These are phyloP conservation scores for Ilyonectria mors-panacis DNA, from an alignment of 2,329 filamentous ascomycete genomes.

Conservation along the genomic window DNA sequence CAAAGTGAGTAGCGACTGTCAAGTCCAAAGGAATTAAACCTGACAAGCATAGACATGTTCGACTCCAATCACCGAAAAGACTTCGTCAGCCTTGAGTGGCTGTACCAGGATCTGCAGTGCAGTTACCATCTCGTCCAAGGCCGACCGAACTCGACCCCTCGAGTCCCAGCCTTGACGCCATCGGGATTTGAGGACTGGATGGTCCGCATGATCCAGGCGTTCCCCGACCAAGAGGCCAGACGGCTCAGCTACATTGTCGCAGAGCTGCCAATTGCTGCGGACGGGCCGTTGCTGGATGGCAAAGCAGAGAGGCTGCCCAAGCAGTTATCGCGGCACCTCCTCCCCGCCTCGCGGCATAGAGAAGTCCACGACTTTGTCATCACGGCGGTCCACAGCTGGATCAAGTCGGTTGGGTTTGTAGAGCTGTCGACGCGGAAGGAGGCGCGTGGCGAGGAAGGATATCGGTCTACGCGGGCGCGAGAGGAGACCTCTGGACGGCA, in stretches of 20 bases:
- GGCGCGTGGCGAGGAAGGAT: conserved; percentile 33
- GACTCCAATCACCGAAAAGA: conserved; percentile 53
- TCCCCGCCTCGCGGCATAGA: conserved; percentile 73
- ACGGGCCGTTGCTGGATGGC: conserved; percentile 71
- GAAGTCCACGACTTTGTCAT: conserved; percentile 73
- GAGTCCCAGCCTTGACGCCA: conserved; percentile 76
- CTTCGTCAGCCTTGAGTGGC: conserved; percentile 54
- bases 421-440: conserved; percentile 31
- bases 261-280: conserved; percentile 76
- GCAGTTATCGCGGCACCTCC: conserved; percentile 80
- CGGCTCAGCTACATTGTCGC: conserved; percentile 78
- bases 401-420: conserved; percentile 38
- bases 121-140: conserved; percentile 77
- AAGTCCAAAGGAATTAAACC: not conserved
- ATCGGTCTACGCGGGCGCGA: conserved; percentile 27
- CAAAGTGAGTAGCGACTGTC: conserved; percentile 62
- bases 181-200: conserved; percentile 81
- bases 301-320: conserved; percentile 83
- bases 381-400: conserved; percentile 67
- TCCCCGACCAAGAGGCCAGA: conserved; percentile 81
- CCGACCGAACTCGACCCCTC: conserved; percentile 65
- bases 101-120: conserved; percentile 69
- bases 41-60: conserved; percentile 64
- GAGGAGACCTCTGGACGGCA: conserved; percentile 36
- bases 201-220: conserved; percentile 79